Base-by-base conservation (phyloP, 768 basidiomycete species). In the Pulveroboletus sp. region DNA sequence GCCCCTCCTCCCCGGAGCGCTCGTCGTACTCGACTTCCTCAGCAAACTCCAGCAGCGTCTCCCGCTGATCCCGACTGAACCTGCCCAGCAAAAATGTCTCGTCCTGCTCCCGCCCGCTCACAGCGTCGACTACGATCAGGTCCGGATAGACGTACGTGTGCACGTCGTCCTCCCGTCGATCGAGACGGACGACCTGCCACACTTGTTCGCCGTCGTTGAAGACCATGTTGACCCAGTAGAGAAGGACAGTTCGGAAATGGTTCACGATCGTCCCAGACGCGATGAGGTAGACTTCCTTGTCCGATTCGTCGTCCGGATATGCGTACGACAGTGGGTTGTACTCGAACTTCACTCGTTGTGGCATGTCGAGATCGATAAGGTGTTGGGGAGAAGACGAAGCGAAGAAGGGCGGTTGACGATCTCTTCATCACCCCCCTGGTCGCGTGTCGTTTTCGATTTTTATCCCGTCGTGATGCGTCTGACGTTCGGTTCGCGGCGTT, bases 181-280 rank as follows among this genome's bases (percentile, higher is more conserved):
- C 49, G 31, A 67, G 60, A 14, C 63, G 63, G 13, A 61, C 53
- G 51, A 60, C 63, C 6, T 64, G 64, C 59, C 64, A 67, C 3
- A 64, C 57, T 29, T 64, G 53, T 14, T 54, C 54, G 13, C 62
- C 59, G 19, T 61, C 59, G 35, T 6, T 11, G 32, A 64, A 64
- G 36, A 49, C 41, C 12, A 34, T 45, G 54, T 64, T 64, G 42
- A 59, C 57, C 64, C 63, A 64, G 43, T 64, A 67, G 27, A 64
- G 16, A 16, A 67, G 19, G 36, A 62, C 57, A 26, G 41, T 37
- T 19, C 53, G 47, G 13, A 45, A 39, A 5, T 49, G 37, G 30
- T 4, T 6, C 13, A 53, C 45, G 45, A 43, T 20, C 30, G 42
- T 32, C 4, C 50, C 51, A 5, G 62, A 29, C 2, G 54, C 57